Percentiles rank a stretch among this genome's conserved stretches.
Evolutionary conservation across 768 basidiomycete species (phyloP).

Genomic region (Xerocomus brunneocitrinus): DNA sequence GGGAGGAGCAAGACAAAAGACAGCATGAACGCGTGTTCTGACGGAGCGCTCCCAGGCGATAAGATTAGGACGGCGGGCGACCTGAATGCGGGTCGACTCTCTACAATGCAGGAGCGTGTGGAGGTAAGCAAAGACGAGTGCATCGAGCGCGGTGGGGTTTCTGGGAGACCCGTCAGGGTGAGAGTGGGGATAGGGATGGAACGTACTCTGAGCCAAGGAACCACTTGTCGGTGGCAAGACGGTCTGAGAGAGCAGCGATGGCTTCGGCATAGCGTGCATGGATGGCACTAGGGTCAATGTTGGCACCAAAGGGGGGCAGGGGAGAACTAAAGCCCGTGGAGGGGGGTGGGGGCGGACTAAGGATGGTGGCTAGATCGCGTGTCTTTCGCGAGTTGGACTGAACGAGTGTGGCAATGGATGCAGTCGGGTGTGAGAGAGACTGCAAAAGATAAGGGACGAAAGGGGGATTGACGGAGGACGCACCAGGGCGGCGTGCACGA

Average conservation of each 20-base stretch:
- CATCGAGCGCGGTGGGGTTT: constrained; percentile 74
- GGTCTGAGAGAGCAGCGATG: constrained; percentile 65
- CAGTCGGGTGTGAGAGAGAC: constrained; percentile 47
- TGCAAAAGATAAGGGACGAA: constrained; percentile 24
- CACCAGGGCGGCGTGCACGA: constrained; percentile 74
- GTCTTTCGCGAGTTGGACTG: constrained; percentile 30
- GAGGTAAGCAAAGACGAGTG: constrained; percentile 78
- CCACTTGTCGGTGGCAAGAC: constrained; percentile 75
- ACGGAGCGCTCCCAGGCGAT: constrained; percentile 77
- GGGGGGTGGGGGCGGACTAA: constrained; percentile 66
- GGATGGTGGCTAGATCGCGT: constrained; percentile 42
- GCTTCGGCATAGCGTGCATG: constrained; percentile 65
- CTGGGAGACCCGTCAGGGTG: constrained; percentile 36
- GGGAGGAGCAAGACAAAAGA: constrained; percentile 35
- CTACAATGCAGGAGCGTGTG: constrained; percentile 54
- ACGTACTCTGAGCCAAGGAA: constrained; percentile 70
- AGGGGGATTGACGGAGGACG: constrained; percentile 17
- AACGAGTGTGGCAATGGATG: constrained; percentile 41
- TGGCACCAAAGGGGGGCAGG: constrained; percentile 56
- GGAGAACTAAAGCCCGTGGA: constrained; percentile 63
- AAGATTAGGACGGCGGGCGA: constrained; percentile 69
- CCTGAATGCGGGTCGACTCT: constrained; percentile 50
- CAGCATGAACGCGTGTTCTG: constrained; percentile 49
- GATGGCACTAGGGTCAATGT: constrained; percentile 47
- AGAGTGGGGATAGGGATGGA: constrained; percentile 1